phyloP scores from a whole-genome alignment of 139 green algal genomes.

The Gonium pectorale region DNA sequence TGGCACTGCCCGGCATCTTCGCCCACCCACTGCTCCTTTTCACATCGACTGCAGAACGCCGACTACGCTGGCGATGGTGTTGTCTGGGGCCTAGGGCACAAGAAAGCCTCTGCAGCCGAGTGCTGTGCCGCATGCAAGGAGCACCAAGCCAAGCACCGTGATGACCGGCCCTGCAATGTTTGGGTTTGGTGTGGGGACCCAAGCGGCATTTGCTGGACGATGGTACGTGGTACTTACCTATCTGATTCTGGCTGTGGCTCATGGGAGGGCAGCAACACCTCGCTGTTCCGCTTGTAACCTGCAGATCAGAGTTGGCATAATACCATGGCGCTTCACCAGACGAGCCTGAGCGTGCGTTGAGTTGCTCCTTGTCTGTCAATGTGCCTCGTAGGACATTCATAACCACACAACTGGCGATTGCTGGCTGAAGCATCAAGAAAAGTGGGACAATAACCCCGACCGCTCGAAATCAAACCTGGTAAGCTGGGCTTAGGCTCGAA shows the following conservation, averaged over 20 bases:
- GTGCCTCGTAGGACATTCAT: conserved; percentile 62
- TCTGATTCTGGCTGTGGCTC: too few species aligned
- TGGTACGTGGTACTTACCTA: too few species aligned
- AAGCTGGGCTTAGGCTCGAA: too few species aligned
- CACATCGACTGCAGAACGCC: not conserved
- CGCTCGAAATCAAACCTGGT: conserved; percentile 47
- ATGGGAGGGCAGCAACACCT: too few species aligned
- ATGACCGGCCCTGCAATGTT: conserved; percentile 51
- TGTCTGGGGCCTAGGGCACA: conserved; percentile 58
- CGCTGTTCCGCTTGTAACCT: too few species aligned
- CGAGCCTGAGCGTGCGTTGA: too few species aligned
- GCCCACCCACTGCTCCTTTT: too few species aligned
- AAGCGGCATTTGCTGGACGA: conserved; percentile 53
- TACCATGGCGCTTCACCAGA: too few species aligned
- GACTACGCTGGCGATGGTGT: conserved; percentile 39
- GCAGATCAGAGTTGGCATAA: too few species aligned
- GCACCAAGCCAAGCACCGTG: not conserved
- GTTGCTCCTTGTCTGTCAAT: too few species aligned
- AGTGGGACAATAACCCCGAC: conserved; percentile 61
- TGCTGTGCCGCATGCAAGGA: conserved; percentile 65
- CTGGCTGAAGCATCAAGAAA: conserved; percentile 64
- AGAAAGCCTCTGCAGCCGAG: conserved; percentile 53
- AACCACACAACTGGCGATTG: conserved; percentile 60
- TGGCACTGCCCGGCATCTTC: too few species aligned
- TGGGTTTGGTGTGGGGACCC: conserved; percentile 60